Evolutionary conservation across 257 asterid genomes (phyloP).

Genomic region (Euphrasia confusa): DNA sequence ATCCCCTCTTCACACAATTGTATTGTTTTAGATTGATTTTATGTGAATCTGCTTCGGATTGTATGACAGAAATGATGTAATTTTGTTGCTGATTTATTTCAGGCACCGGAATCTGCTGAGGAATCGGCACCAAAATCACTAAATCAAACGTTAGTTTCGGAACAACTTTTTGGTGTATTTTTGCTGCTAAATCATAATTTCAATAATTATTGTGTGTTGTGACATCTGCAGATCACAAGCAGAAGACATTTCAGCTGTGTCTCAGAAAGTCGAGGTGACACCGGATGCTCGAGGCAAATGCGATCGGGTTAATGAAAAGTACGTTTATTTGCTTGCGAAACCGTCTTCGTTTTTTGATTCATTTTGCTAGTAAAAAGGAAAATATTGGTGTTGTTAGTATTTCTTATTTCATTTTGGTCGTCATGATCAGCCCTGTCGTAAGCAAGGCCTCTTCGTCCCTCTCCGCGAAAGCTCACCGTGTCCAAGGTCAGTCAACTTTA

Average conservation of each 20-base stretch:
- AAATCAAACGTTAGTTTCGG: conserved; percentile 33
- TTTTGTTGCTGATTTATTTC: conserved; percentile 12
- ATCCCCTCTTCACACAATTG: not conserved
- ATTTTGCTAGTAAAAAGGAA: not conserved
- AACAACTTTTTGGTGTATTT: not conserved
- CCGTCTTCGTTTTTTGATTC: not conserved
- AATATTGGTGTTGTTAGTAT: not conserved
- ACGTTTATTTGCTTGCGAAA: conserved; percentile 17
- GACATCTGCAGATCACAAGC: conserved; percentile 16
- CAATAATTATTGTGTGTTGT: not conserved
- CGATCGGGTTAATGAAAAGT: conserved; percentile 22
- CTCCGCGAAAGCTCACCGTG: conserved; percentile 19
- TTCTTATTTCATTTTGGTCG: not conserved
- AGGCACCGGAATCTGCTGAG: conserved; percentile 34
- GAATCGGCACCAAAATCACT: conserved; percentile 31
- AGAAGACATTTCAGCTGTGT: conserved; percentile 27
- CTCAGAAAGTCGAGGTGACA: conserved; percentile 27
- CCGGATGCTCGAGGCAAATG: conserved; percentile 15
- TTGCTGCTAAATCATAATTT: not conserved
- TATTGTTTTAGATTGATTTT: not conserved
- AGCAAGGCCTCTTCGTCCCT: conserved; percentile 22
- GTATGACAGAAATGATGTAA: not conserved
- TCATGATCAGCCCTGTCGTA: conserved; percentile 25
- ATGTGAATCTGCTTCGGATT: not conserved
- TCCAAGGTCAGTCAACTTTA: conserved; percentile 32